Percentiles rank a stretch among this genome's conserved stretches.
Evolutionary conservation across 208 protist genomes (phyloP).

Genomic region (Leishmania mexicana): DNA sequence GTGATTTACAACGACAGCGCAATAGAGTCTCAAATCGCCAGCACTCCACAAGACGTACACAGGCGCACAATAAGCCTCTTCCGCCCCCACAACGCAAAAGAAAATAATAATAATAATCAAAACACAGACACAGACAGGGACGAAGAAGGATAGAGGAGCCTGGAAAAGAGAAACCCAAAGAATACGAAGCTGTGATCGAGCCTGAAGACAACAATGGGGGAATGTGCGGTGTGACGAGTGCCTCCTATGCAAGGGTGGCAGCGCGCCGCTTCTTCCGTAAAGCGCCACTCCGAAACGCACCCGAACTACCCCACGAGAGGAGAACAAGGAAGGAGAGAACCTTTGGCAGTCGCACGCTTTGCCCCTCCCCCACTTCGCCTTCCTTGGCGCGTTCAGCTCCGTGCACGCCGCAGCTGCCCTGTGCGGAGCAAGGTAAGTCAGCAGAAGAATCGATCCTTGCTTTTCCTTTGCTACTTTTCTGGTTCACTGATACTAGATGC

Average conservation of each 20-base stretch:
- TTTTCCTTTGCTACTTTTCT: neutral
- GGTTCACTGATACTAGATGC: neutral
- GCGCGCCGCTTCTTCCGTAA: neutral
- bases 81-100: neutral
- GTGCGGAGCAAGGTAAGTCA: neutral
- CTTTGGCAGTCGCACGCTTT: neutral
- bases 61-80: neutral
- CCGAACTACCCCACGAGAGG: neutral
- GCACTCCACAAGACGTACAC: neutral
- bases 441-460: neutral
- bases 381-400: neutral
- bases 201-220: neutral
- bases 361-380: neutral
- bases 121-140: neutral
- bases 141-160: neutral
- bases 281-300: neutral
- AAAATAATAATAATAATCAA: slow-evolving; percentile 6
- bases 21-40: neutral
- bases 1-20: neutral
- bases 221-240: neutral
- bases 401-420: neutral
- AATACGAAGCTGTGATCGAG: slow-evolving; percentile 2
- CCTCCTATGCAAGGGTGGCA: neutral
- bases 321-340: neutral
- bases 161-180: neutral